A percentile compares a stretch with the other conserved stretches of the same genome.
phyloP scores from a whole-genome alignment of 2,329 filamentous ascomycete species.

The Ceratocystis variospora region DNA sequence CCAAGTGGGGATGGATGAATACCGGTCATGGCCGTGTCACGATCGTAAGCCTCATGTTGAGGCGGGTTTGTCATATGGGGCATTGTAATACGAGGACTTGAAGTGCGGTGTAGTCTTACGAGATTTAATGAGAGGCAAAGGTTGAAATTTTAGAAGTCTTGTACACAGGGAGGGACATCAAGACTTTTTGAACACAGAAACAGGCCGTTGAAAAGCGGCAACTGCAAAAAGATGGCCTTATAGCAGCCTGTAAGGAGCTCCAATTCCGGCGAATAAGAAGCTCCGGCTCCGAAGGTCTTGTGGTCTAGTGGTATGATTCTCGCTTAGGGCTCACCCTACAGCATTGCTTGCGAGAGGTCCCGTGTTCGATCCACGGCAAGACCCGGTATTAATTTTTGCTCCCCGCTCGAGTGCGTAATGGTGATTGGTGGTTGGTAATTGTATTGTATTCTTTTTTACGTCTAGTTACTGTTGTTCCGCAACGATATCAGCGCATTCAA shows the following conservation, averaged over 20 bases:
- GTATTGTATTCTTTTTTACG: neutral
- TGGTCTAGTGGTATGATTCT: conserved; percentile 60
- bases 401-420: neutral
- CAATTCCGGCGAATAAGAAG: neutral
- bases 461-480: neutral
- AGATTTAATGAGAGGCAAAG: neutral
- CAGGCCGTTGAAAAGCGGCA: neutral
- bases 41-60: neutral
- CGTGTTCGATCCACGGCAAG: conserved; percentile 21
- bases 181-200: no score
- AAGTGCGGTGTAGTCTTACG: neutral
- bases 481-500: neutral
- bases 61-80: neutral
- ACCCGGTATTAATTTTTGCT: neutral
- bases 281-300: conserved; percentile 27
- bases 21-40: neutral
- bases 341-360: neutral
- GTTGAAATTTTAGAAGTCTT: neutral
- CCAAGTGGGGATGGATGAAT: neutral
- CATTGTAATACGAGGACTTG: neutral
- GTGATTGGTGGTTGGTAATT: neutral
- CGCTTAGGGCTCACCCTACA: conserved; percentile 44
- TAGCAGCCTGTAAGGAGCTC: neutral
- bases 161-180: neutral
- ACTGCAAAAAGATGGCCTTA: neutral